Percentiles rank a stretch among this genome's conserved stretches.
Evolutionary conservation across 2,329 filamentous ascomycete species (phyloP).

Genomic region (Beauveria sp.): DNA sequence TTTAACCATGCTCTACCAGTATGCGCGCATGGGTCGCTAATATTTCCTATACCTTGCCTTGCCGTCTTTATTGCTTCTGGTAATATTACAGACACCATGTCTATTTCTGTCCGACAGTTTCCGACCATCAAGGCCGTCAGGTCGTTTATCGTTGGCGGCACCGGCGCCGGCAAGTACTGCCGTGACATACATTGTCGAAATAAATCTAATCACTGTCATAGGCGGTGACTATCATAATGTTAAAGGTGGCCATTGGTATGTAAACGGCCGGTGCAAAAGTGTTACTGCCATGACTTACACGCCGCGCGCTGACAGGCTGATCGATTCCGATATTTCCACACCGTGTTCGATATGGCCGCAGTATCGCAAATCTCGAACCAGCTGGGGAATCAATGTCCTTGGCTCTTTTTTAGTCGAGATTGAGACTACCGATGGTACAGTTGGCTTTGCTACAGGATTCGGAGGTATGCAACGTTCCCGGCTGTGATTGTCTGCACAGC

Average conservation of each 20-base stretch:
- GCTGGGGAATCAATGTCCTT: slow-evolving; percentile 92
- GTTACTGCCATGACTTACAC: background rate
- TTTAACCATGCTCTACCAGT: background rate
- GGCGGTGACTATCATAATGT: slow-evolving; percentile 93
- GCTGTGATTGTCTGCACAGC: background rate
- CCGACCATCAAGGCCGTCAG: slow-evolving; percentile 69
- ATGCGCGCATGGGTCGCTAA: background rate
- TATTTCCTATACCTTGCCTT: background rate
- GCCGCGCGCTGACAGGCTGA: slow-evolving; percentile 54
- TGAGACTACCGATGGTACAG: slow-evolving; percentile 82
- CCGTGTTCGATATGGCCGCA: slow-evolving; percentile 86
- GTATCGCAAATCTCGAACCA: slow-evolving; percentile 80
- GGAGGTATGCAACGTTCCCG: slow-evolving; percentile 46
- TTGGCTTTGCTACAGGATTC: slow-evolving; percentile 89
- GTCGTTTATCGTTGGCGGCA: slow-evolving; percentile 57
- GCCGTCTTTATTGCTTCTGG: background rate
- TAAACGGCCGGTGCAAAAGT: background rate
- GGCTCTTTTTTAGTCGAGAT: slow-evolving; percentile 90
- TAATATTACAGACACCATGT: slow-evolving; percentile 27
- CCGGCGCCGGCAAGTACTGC: slow-evolving; percentile 22
- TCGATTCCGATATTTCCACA: slow-evolving; percentile 86
- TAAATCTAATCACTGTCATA: slow-evolving; percentile 24
- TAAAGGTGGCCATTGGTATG: slow-evolving; percentile 60
- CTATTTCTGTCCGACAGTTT: slow-evolving; percentile 46
- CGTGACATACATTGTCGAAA: too few species aligned